Base-by-base conservation (phyloP, 306 rosid species). In the Trichosanthes truncata region DNA sequence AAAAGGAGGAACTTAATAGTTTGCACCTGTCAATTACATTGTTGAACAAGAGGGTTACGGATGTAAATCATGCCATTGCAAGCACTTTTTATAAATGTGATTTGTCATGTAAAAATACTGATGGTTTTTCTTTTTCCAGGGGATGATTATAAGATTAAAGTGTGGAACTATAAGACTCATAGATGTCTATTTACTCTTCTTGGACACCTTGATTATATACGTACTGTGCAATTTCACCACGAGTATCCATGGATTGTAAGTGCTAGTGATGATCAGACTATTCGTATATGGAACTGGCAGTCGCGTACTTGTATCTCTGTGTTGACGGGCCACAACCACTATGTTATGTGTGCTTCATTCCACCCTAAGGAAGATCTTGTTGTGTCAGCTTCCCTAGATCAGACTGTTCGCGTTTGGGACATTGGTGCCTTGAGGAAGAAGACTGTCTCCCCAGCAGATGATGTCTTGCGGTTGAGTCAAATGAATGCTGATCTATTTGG, bases 241-340 rank as follows among this genome's bases (percentile, higher is more conserved):
- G 98, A 92, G 84, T 84, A 81, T 85, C 98, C 98, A 18, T 94
- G 98, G 98, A 90, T 94, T 84, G 97, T 94, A 56, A 94, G 98
- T 81, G 97, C 98, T 48, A 94, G 98, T 85, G 98, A 94, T 80
- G 98, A 94, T 88, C 98, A 94, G 88, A 94, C 98, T 46, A 94
- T 94, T 81, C 98, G 98, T 60, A 88, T 94, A 51, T 94, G 98
- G 98, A 94, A 94, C 86, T 94, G 98, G 98, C 98, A 94, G 81
- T 94, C 98, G 29, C 98, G 98, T 21, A 94, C 96, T 45, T 92
- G 98, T 69, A 87, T 94, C 80, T 92, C 98, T 83, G 98, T 94
- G 59, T 85, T 94, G 85, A 94, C 98, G 52, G 98, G 98, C 59
- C 98, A 94, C 87, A 94, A 94, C 73, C 98, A 94, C 83, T 94